A percentile compares a stretch with the other conserved stretches of the same genome.
phyloP scores from a whole-genome alignment of 75 land plant species.

The Larix kaempferi region DNA sequence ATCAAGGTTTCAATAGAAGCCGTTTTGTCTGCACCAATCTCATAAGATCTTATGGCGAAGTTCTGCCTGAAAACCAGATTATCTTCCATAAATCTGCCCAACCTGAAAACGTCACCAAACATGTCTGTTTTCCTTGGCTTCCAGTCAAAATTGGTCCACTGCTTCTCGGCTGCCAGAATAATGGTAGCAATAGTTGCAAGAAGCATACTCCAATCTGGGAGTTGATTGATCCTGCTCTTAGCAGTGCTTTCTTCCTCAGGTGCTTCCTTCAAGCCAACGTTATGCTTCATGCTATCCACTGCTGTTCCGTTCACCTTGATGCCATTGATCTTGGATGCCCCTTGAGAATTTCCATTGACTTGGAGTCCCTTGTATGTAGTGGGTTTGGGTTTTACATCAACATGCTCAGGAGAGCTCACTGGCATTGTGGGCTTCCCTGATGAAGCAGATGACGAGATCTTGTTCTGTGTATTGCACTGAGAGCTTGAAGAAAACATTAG shows the following conservation, averaged over 20 bases:
- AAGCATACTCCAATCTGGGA: slow-evolving; percentile 83
- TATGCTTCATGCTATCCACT: not conserved
- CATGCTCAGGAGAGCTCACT: not conserved
- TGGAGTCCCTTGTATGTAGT: slow-evolving; percentile 19
- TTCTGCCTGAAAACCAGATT: slow-evolving; percentile 65
- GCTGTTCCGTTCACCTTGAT: slow-evolving; percentile 29
- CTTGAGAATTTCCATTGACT: slow-evolving; percentile 59
- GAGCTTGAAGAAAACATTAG: slow-evolving; percentile 2
- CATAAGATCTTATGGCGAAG: slow-evolving; percentile 75
- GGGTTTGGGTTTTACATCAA: slow-evolving; percentile 5
- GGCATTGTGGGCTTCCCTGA: slow-evolving; percentile 1
- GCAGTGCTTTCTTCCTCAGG: slow-evolving; percentile 24
- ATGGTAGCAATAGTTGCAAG: slow-evolving; percentile 80
- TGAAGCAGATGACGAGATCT: slow-evolving; percentile 4
- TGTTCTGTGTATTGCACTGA: not conserved
- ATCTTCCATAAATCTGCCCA: slow-evolving; percentile 66
- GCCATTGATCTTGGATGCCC: slow-evolving; percentile 53
- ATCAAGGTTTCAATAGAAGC: slow-evolving; percentile 73
- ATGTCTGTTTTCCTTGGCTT: slow-evolving; percentile 21
- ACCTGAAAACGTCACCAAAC: slow-evolving; percentile 36
- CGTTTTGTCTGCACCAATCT: slow-evolving; percentile 69
- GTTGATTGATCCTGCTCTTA: slow-evolving; percentile 59
- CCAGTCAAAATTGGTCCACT: slow-evolving; percentile 47
- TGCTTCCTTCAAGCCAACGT: slow-evolving; percentile 10
- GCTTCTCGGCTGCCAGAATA: slow-evolving; percentile 82